Evolutionary conservation across 2,329 filamentous ascomycete genomes (phyloP).

Genomic region (Exutisphaerella laricina): DNA sequence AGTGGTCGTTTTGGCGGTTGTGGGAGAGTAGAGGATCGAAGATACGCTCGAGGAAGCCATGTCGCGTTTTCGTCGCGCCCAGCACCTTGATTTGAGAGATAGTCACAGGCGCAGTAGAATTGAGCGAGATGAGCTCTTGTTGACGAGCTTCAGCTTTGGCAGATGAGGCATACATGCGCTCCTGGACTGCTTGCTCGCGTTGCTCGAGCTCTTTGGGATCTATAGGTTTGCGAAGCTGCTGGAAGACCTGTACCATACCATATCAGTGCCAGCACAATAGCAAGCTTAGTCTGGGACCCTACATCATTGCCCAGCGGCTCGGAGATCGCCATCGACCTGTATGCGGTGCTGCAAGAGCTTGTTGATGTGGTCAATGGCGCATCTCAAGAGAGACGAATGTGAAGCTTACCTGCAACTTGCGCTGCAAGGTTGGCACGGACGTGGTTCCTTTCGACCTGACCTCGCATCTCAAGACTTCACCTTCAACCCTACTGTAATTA

Average conservation of each 20-base stretch:
- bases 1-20: slow-evolving; percentile 39
- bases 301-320: slow-evolving; percentile 21
- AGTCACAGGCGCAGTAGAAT: slow-evolving; percentile 79
- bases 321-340: slow-evolving; percentile 17
- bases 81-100: slow-evolving; percentile 81
- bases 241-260: slow-evolving; percentile 48
- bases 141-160: slow-evolving; percentile 59
- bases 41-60: slow-evolving; percentile 73
- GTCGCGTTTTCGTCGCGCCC: slow-evolving; percentile 76
- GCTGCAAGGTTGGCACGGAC: too few species aligned
- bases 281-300: too few species aligned
- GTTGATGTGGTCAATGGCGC: not conserved
- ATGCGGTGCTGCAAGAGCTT: too few species aligned
- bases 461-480: too few species aligned
- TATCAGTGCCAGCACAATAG: not conserved
- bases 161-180: slow-evolving; percentile 53
- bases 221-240: slow-evolving; percentile 52
- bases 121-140: slow-evolving; percentile 67
- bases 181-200: slow-evolving; percentile 55
- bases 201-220: slow-evolving; percentile 56
- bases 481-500: too few species aligned
- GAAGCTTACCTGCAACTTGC: too few species aligned
- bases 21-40: slow-evolving; percentile 70
- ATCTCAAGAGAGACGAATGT: too few species aligned
- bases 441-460: too few species aligned